Base-by-base conservation (phyloP, 2,329 filamentous ascomycete species). In the Arachnomyces sp. region DNA sequence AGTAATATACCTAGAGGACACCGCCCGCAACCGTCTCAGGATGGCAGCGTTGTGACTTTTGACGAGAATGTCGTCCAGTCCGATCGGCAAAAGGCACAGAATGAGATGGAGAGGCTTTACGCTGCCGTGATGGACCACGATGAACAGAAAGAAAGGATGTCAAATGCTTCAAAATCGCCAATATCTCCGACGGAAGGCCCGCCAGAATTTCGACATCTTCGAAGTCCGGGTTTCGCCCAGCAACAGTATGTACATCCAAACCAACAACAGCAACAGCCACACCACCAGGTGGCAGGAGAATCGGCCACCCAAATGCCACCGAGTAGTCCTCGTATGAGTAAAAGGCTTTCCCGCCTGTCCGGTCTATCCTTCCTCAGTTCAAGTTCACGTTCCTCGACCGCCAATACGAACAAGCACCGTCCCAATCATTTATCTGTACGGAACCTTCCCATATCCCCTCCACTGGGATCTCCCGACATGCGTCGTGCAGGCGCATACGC, bases 61-160 rank as follows among this genome's bases (percentile, higher is more conserved):
- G 87, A 95, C 60, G 80, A 83, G 44, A 74, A 74, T 44, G 75
- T 95, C 12, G 75, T 95, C 16, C 77, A 82, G 44, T 75, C 77
- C 44, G 86, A 95, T 63, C 78, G 76, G 58, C 73, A 75, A 55
- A 82, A 82, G 68, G 80, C 86, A 47, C 81, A 92, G 61, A 73
- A 82, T 49, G 85, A 95, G 60, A 80, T 95, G 62, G 88, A 95
- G 61, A 80, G 86, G 53, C 80, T 96, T 60, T 96, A 95, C 65
- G 87, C 82, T 46, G 84, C 88, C 51, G 89, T 95, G 48, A 84
- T 95, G 80, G 86, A 88, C 61, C 85, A 94, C 52, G 89, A 95
- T 48, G 73, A 71, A 34, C 65, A 68, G 47, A 73, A 69, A 44
- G 52, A 56, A 11, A 50, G 55, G 1, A 50, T 44, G 8, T 33